Evolutionary conservation across 805 yeast genomes (phyloP).

Genomic region (Barnettozyma siamensis): DNA sequence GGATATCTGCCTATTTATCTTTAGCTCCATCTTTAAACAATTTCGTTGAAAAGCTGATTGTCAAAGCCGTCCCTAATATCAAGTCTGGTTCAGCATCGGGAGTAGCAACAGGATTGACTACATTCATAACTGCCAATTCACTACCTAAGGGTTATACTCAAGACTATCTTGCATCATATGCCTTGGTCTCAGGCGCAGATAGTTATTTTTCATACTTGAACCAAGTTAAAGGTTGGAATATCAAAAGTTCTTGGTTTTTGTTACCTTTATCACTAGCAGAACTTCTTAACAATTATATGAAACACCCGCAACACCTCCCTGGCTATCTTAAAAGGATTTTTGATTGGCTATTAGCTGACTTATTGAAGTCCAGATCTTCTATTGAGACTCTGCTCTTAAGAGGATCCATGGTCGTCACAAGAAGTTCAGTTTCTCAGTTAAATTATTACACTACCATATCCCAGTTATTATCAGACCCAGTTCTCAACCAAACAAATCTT

Average conservation of each 20-base stretch:
- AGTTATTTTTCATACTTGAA: constrained; percentile 3
- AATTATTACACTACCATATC: neutral
- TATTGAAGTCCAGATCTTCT: constrained; percentile 14
- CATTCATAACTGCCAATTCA: constrained; percentile 5
- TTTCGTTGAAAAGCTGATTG: neutral
- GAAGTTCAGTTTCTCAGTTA: neutral
- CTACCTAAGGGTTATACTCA: constrained; percentile 14
- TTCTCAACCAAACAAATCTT: constrained; percentile 5
- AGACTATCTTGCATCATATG: constrained; percentile 13
- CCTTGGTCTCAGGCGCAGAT: constrained; percentile 12
- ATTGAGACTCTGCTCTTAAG: neutral
- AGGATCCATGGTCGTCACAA: constrained; percentile 8
- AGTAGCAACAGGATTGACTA: neutral
- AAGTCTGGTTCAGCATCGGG: neutral
- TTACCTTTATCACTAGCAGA: constrained; percentile 16
- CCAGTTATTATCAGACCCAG: neutral
- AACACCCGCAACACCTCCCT: constrained; percentile 17
- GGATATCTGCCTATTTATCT: constrained; percentile 2
- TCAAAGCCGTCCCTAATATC: neutral
- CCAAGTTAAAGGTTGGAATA: neutral
- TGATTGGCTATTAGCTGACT: constrained; percentile 8
- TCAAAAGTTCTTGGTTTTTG: constrained; percentile 12
- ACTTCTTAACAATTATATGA: constrained; percentile 10
- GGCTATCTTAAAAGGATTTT: constrained; percentile 1
- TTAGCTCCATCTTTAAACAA: constrained; percentile 4